Percentiles rank a stretch among this genome's conserved stretches.
Conservation (phyloP, 306 rosid genomes). For the Acacia acuminata region DNA sequence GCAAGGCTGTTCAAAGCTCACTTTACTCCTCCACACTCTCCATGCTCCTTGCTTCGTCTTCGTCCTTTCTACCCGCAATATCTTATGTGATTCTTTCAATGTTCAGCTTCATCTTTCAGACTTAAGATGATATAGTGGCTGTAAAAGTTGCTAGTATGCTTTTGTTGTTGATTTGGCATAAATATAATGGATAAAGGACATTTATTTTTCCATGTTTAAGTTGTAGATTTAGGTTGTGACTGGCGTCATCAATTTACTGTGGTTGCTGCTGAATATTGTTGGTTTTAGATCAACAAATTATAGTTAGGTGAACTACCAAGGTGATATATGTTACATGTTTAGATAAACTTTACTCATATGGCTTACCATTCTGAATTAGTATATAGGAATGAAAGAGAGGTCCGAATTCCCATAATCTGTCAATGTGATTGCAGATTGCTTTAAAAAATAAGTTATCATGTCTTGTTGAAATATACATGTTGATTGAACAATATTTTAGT, state of each 20-base stretch:
- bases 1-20: too few relatives aligned
- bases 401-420: not conserved
- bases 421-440: too few relatives aligned
- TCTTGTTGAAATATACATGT: not conserved
- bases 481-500: not conserved
- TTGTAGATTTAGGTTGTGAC: not conserved
- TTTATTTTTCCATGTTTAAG: too few relatives aligned
- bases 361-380: not conserved
- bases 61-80: too few relatives aligned
- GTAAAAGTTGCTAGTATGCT: too few relatives aligned
- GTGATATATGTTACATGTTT: not conserved
- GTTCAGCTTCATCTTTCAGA: too few relatives aligned
- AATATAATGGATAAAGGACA: too few relatives aligned
- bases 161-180: too few relatives aligned
- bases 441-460: not conserved
- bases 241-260: constrained; percentile 23
- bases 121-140: too few relatives aligned
- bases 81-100: too few relatives aligned
- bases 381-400: not conserved
- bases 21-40: too few relatives aligned
- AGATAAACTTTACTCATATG: not conserved
- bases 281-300: constrained; percentile 2
- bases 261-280: constrained; percentile 23
- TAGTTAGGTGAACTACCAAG: not conserved
- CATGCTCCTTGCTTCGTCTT: too few relatives aligned